phyloP scores from a whole-genome alignment of 192 early-diverging fungal species.

The Coemansia sp. region DNA sequence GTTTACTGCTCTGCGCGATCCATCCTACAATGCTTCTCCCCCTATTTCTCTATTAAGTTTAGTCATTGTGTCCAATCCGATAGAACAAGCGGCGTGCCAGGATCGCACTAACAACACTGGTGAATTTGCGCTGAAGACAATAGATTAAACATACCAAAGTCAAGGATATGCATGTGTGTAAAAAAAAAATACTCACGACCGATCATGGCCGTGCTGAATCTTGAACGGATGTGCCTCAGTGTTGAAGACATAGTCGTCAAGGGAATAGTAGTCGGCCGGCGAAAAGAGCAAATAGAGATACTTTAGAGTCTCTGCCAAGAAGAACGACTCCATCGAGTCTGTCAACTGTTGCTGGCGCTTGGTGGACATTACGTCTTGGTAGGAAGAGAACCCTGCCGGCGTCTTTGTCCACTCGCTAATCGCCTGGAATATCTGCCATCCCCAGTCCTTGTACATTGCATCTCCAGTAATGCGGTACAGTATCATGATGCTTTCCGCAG shows the following conservation, averaged over 20 bases:
- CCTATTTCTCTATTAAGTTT: not conserved
- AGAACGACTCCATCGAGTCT: constrained; percentile 61
- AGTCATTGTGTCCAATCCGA: too few species aligned
- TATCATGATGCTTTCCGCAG: constrained; percentile 87
- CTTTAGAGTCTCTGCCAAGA: constrained; percentile 90
- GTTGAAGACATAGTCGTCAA: constrained; percentile 92
- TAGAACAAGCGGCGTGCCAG: too few species aligned
- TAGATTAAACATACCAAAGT: not conserved
- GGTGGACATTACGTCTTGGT: constrained; percentile 52
- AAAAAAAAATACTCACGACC: not conserved
- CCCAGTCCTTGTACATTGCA: constrained; percentile 67
- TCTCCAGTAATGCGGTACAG: constrained; percentile 88
- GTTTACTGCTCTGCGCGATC: constrained; percentile 4
- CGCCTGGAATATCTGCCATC: constrained; percentile 84
- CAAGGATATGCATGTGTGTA: not conserved
- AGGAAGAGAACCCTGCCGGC: constrained; percentile 62
- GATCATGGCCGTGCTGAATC: constrained; percentile 31
- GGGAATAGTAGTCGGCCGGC: constrained; percentile 63
- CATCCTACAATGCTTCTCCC: not conserved
- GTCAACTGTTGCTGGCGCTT: constrained; percentile 21
- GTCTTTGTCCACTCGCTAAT: constrained; percentile 83
- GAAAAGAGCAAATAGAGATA: constrained; percentile 91
- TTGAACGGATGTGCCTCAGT: constrained; percentile 94
- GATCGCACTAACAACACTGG: too few species aligned
- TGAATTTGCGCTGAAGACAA: not conserved